Evolutionary conservation across 768 basidiomycete species (phyloP).

Genomic region (Russula sp.): DNA sequence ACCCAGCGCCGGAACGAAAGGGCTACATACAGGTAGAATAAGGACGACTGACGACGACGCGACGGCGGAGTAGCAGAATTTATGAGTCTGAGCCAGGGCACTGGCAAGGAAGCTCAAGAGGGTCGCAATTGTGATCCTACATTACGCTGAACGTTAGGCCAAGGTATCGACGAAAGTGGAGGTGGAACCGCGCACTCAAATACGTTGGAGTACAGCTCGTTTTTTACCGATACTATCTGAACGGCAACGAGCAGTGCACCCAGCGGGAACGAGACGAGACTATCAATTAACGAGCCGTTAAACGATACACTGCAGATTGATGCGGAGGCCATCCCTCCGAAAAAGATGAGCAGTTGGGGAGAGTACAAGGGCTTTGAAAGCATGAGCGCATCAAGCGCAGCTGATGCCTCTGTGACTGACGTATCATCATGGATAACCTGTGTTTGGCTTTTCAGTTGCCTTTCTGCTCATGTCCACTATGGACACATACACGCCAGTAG

Average conservation of each 20-base stretch:
- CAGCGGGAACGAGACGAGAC: conserved; percentile 62
- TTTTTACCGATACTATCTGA: conserved; percentile 63
- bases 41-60: conserved; percentile 72
- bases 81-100: conserved; percentile 56
- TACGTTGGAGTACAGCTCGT: conserved; percentile 74
- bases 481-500: conserved; percentile 57
- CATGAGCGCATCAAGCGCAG: conserved; percentile 69
- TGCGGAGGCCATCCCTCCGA: conserved; percentile 72
- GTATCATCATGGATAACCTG: conserved; percentile 80
- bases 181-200: conserved; percentile 47
- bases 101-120: conserved; percentile 75
- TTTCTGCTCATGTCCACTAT: background rate
- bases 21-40: conserved; percentile 57
- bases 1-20: background rate
- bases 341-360: conserved; percentile 52
- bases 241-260: conserved; percentile 67
- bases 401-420: conserved; percentile 65
- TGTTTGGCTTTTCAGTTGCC: background rate
- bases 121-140: conserved; percentile 70
- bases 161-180: background rate
- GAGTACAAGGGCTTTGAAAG: conserved; percentile 51
- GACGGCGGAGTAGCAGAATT: conserved; percentile 76
- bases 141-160: background rate
- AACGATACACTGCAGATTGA: conserved; percentile 70
- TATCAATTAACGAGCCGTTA: conserved; percentile 71